Evolutionary conservation across 106 monocot genomes (phyloP), one percentile per base, ranked within the genome.

Genomic region (Amphibolis antarctica): DNA sequence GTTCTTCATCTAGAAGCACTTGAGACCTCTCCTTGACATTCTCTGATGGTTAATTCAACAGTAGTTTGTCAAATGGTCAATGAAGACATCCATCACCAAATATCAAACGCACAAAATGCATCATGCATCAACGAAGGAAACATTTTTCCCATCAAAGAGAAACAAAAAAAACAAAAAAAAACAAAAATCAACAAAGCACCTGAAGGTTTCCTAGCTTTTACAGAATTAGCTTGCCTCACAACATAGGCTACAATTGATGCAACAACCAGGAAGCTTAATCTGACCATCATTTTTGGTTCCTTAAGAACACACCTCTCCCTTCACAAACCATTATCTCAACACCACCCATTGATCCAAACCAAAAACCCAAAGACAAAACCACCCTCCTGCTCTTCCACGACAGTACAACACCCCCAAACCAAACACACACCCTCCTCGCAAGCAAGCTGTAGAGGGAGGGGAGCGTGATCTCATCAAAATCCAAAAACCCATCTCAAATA

Each of bases 221-320:
- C 43, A 64, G 71, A 46, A 53, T 85, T 93, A 21, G 44, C 72
- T 54, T 75, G 78, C 68, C 70, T 82, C 22, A 76, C 75, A 55
- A 85, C 74, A 75, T 81, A 83, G 6, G 88, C 85, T 57, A 88
- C 93, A 61, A 77, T 59, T 6, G 88, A 82, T 64, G 88, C 92
- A 66, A 81, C 88, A 72, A 86, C 88, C 22, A 89, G 42, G 50
- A 88, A 75, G 64, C 85, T 77, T 66, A 85, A 30, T 47, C 85
- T 80, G 66, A 81, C 78, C 62, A 93, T 67, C 93, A 93, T 88
- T 80, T 78, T 80, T 66, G 52, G 36, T 31, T 50, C 66, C 53
- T 66, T 64, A 42, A 64, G 36, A 42, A 36, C n/a, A 42, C 42
- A 4, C 42, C 51, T 63, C 66, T 21, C 66, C 50, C 11, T 53